Conservation (phyloP, 2,329 filamentous ascomycete species). For the Sporothrix euskadiensis region DNA sequence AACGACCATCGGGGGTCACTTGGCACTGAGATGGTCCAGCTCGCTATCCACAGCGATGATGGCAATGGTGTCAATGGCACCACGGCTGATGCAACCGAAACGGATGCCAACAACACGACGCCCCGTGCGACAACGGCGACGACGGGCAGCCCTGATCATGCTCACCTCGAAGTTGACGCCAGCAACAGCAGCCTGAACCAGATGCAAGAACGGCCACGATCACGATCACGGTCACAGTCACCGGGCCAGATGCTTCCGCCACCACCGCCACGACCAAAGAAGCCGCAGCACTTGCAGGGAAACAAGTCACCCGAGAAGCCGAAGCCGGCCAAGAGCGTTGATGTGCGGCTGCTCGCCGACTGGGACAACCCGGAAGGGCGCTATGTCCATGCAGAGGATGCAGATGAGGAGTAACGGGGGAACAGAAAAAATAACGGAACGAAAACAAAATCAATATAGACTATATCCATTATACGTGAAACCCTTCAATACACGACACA, state of each 20-base stretch:
- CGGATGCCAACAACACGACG: not conserved
- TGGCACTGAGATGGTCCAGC: slow-evolving; percentile 32
- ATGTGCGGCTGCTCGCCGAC: slow-evolving; percentile 29
- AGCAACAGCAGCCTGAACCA: not conserved
- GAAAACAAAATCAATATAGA: not conserved
- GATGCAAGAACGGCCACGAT: not conserved
- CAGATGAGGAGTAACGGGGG: not conserved
- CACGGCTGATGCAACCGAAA: not conserved
- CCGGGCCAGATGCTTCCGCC: not conserved
- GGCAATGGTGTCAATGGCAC: not conserved
- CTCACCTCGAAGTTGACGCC: not conserved
- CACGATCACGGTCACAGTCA: not conserved
- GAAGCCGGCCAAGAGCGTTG: not conserved
- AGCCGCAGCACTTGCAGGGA: not conserved
- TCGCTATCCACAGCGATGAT: slow-evolving; percentile 23
- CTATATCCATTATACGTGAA: not conserved
- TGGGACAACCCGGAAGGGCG: slow-evolving; percentile 35
- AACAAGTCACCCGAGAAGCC: not conserved
- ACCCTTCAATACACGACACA: not conserved
- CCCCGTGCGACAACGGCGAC: not conserved
- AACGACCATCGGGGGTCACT: not conserved
- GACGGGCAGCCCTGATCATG: not conserved
- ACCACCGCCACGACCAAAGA: not conserved
- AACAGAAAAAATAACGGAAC: not conserved
- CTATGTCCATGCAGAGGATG: slow-evolving; percentile 21